These are phyloP conservation scores for Neurospora intermedia DNA, from an alignment of 495 filamentous ascomycete species.

Conservation along the genomic window DNA sequence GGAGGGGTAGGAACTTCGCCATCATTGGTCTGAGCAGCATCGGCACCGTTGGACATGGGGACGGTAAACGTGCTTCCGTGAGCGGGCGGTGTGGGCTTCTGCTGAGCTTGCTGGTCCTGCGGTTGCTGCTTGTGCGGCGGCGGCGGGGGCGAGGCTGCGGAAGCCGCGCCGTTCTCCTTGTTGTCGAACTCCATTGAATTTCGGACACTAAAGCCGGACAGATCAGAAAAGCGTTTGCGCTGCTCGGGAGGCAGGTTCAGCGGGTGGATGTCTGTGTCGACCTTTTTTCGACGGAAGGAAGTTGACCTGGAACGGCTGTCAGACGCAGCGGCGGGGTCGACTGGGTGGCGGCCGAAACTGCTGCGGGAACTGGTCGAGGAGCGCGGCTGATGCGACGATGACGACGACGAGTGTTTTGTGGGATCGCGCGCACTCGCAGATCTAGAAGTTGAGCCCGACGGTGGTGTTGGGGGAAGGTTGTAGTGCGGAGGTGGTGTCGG, in stretches of 20 bases:
- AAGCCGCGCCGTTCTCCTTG: constrained; percentile 41
- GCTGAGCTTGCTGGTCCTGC: constrained; percentile 9
- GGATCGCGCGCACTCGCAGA: not conserved
- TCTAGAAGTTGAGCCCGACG: not conserved
- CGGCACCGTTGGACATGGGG: constrained; percentile 42
- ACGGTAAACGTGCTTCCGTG: constrained; percentile 30
- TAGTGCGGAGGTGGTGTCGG: not conserved
- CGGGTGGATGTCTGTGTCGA: constrained; percentile 65
- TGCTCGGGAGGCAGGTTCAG: constrained; percentile 82
- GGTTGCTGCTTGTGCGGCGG: constrained; percentile 19
- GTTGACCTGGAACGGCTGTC: constrained; percentile 14
- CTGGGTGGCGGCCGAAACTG: constrained; percentile 28
- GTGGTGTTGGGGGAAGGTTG: not conserved
- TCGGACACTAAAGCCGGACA: constrained; percentile 56
- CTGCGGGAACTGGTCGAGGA: constrained; percentile 30
- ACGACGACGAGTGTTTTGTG: not conserved
- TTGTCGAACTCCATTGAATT: constrained; percentile 71
- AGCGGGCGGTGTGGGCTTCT: constrained; percentile 19
- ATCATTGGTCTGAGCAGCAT: constrained; percentile 28
- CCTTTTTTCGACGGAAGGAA: constrained; percentile 34
- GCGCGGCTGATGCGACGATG: constrained; percentile 22
- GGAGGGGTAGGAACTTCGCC: constrained; percentile 62
- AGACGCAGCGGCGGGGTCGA: constrained; percentile 17
- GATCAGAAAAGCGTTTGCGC: constrained; percentile 59
- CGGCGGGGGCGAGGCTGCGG: constrained; percentile 31